Evolutionary conservation across 1,284 basidiomycete species (phyloP).

Genomic region (Austropuccinia psidii): DNA sequence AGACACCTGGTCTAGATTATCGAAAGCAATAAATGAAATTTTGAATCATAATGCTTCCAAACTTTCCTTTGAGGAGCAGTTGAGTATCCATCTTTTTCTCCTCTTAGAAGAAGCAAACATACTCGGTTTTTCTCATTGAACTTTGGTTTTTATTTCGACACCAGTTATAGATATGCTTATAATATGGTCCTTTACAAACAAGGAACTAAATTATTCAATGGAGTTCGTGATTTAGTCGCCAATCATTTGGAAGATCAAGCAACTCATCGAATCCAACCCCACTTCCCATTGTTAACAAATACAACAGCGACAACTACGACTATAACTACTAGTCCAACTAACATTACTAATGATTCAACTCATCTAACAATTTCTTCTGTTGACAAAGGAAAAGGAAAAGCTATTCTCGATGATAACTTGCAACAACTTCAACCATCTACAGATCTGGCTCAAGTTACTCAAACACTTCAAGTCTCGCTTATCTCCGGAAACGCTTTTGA

Average conservation of each 20-base stretch:
- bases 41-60: conserved; percentile 87
- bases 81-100: conserved; percentile 45
- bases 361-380: conserved; percentile 31
- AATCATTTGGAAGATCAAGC: conserved; percentile 78
- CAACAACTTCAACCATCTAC: conserved; percentile 35
- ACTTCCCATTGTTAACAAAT: conserved; percentile 58
- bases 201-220: conserved; percentile 80
- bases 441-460: conserved; percentile 37
- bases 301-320: conserved; percentile 55
- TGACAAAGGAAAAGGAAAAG: conserved; percentile 40
- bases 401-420: conserved; percentile 28
- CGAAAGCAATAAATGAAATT: conserved; percentile 83
- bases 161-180: conserved; percentile 65
- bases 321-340: conserved; percentile 56
- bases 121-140: conserved; percentile 46
- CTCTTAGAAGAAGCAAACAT: conserved; percentile 40
- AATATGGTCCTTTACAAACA: conserved; percentile 83
- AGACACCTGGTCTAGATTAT: conserved; percentile 59
- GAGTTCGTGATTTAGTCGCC: conserved; percentile 68
- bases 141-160: no score
- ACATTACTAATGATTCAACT: conserved; percentile 46
- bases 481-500: conserved; percentile 40
- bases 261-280: conserved; percentile 66
- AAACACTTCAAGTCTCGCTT: neutral
- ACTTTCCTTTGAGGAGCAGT: conserved; percentile 94